Evolutionary conservation across 2,329 filamentous ascomycete genomes (phyloP), one percentile per base, ranked within the genome.

Genomic region (Arthroderma sp.): DNA sequence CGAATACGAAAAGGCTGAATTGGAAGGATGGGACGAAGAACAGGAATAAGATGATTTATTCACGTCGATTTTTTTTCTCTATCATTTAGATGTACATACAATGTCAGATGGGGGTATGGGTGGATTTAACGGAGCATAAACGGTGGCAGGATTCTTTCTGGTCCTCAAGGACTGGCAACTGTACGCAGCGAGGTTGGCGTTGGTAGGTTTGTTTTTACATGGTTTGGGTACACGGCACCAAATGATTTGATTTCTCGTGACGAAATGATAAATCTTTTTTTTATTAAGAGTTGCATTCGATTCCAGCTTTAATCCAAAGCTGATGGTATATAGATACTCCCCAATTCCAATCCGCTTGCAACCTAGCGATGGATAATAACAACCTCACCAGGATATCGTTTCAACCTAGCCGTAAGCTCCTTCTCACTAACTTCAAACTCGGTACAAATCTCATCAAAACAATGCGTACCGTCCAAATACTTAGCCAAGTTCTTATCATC

Each of bases 11-110:
- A 82, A 82, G 66, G 74, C 71, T 46, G 87, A 93, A 65, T 75
- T 82, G 58, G 84, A 91, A 59, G 75, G 78, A 31, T 89, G 84
- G 82, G 85, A 86, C 54, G 83, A 84, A 54, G 85, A 85, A 54
- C 80, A 80, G 49, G 83, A 87, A 50, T 83, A 49, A 44, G 15
- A 22, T 22, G 15, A 22, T 22, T 22, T 22, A 22, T 22, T 22
- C 15, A 22, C 15, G 15, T 37, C 6, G 28, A 29, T 10, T 43
- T 31, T 11, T 39, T 6, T 31, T 33, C 31, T 47, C 15, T 32
- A 28, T 43, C 8, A 7, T 36, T 43, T 10, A 7, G 15, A 37
- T 44, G 36, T 43, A 10, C 28, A 10, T 41, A 7, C 29, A 29
- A 7, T 41, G 29, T 29, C 31, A 41, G 9, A 8, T 38, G 8